Conservation (phyloP, 139 green algal genomes). For the Closterium sp. region DNA sequence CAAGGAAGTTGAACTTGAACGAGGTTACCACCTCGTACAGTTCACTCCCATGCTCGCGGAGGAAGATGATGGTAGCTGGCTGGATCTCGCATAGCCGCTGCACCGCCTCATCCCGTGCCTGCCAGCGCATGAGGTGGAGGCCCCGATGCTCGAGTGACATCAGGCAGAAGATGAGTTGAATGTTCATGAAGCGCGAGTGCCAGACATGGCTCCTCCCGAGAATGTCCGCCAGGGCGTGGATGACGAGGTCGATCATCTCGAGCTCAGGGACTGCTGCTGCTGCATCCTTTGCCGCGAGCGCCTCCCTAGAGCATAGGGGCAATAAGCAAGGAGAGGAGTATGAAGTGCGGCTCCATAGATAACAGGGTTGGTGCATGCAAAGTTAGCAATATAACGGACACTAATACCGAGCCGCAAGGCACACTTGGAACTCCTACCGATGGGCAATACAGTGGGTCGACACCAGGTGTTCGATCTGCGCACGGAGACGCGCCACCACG, state of each 20-base stretch:
- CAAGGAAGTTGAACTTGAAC: neutral
- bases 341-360: too few species aligned
- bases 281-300: neutral
- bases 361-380: too few species aligned
- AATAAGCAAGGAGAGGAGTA: too few species aligned
- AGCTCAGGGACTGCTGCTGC: neutral
- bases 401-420: too few species aligned
- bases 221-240: neutral
- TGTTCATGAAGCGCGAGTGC: neutral
- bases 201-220: neutral
- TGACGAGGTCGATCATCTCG: neutral
- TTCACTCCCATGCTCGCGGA: too few species aligned
- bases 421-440: neutral
- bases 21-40: neutral
- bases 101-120: neutral
- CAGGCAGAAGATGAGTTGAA: neutral
- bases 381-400: too few species aligned
- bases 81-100: neutral
- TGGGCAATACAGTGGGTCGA: neutral
- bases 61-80: neutral
- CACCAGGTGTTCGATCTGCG: neutral
- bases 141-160: neutral
- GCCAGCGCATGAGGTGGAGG: neutral
- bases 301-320: too few species aligned
- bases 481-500: neutral